Evolutionary conservation across 2,329 filamentous ascomycete species (phyloP).

Genomic region (Fusarium sp.): DNA sequence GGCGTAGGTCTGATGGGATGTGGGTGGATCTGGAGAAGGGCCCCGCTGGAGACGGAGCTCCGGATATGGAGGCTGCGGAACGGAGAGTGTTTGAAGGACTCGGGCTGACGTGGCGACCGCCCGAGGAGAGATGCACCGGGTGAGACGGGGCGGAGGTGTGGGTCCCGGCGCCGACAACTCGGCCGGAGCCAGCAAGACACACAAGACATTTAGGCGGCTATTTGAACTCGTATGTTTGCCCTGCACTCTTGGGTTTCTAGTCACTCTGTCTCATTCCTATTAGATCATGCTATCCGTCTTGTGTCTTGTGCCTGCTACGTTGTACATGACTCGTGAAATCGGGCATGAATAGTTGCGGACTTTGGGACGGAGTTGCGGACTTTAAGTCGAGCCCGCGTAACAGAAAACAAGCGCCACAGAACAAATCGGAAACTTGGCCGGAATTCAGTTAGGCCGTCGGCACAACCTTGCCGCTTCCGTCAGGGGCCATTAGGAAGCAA

Average conservation of each 20-base stretch:
- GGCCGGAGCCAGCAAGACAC: neutral
- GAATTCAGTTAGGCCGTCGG: conserved; percentile 38
- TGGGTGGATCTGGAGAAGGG: conserved; percentile 78
- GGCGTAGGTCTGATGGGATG: conserved; percentile 72
- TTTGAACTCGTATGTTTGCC: neutral
- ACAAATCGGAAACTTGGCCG: conserved; percentile 6
- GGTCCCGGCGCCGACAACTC: neutral
- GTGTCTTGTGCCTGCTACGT: neutral
- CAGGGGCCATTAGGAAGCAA: neutral
- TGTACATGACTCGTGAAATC: neutral
- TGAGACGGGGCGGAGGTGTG: conserved; percentile 49
- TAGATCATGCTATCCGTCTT: neutral
- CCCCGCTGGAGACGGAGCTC: conserved; percentile 56
- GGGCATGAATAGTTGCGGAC: conserved; percentile 25
- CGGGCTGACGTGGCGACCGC: conserved; percentile 74
- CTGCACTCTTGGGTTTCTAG: neutral
- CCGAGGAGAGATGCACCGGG: conserved; percentile 76
- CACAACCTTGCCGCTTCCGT: conserved; percentile 1
- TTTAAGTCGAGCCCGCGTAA: conserved; percentile 16
- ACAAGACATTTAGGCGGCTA: neutral
- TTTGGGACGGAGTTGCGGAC: conserved; percentile 27
- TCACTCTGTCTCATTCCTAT: neutral
- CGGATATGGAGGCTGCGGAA: conserved; percentile 80
- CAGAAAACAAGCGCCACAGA: conserved; percentile 8
- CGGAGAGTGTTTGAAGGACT: conserved; percentile 82